These are phyloP conservation scores for Gnomoniopsis smithogilvyi DNA, from an alignment of 2,329 filamentous ascomycete species.

Conservation along the genomic window DNA sequence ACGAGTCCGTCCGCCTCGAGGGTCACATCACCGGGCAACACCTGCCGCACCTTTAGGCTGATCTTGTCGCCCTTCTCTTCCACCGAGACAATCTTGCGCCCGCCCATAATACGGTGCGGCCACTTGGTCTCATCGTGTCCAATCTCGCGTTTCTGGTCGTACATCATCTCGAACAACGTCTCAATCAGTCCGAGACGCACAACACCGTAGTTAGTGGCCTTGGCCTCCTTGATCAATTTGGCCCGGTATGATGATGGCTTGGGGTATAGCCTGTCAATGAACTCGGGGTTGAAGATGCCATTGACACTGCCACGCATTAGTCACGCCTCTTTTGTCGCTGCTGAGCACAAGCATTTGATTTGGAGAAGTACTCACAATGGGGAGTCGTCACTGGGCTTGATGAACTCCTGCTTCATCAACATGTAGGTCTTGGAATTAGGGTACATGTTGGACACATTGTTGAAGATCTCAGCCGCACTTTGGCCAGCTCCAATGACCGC, in stretches of 20 bases:
- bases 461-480: constrained; percentile 93
- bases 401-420: constrained; percentile 76
- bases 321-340: neutral
- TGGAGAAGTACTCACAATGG: constrained; percentile 68
- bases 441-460: constrained; percentile 78
- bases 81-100: constrained; percentile 64
- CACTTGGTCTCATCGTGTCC: constrained; percentile 67
- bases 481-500: constrained; percentile 88
- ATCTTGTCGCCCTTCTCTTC: constrained; percentile 48
- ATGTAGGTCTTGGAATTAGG: constrained; percentile 76
- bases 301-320: constrained; percentile 65
- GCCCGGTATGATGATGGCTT: constrained; percentile 62
- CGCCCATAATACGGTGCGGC: constrained; percentile 76
- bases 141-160: constrained; percentile 74
- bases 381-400: constrained; percentile 91
- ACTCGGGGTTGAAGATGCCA: constrained; percentile 90
- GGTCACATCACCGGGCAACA: constrained; percentile 30
- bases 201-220: constrained; percentile 90
- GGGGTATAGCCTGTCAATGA: constrained; percentile 72
- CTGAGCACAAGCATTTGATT: neutral
- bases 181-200: constrained; percentile 90
- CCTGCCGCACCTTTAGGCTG: constrained; percentile 56
- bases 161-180: constrained; percentile 81
- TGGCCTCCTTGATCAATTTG: constrained; percentile 62
- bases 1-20: constrained; percentile 29